A percentile compares a stretch with the other conserved stretches of the same genome.
Evolutionary conservation across 805 yeast genomes (phyloP).

Genomic region (Kuraishia piskuri): DNA sequence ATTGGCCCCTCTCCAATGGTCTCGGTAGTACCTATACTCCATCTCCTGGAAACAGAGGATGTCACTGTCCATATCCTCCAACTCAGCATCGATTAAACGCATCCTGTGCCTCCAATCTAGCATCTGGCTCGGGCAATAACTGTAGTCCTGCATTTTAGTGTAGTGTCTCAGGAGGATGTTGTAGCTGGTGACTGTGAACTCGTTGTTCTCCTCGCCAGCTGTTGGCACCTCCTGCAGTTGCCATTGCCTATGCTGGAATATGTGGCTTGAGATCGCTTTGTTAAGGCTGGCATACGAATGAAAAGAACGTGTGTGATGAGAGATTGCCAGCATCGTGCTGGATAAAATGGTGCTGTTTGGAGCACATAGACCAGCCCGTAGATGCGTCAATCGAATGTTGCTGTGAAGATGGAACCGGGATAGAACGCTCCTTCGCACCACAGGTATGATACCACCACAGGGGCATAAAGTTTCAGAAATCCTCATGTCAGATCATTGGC

Average conservation of each 20-base stretch:
- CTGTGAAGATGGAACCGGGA: background rate
- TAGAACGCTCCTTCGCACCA: background rate
- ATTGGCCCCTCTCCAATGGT: constrained; percentile 26
- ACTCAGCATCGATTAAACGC: constrained; percentile 28
- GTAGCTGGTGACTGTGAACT: constrained; percentile 23
- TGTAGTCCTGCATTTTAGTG: constrained; percentile 50
- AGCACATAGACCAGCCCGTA: no score
- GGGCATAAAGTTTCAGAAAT: background rate
- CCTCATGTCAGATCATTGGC: background rate
- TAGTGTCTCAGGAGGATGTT: constrained; percentile 34
- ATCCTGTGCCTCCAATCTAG: constrained; percentile 44
- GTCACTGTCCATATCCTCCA: constrained; percentile 32
- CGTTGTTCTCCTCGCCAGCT: background rate
- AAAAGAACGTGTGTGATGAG: background rate
- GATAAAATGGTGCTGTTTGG: no score
- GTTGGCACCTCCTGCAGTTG: background rate
- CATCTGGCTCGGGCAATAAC: constrained; percentile 36
- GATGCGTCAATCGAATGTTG: no score
- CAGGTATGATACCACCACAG: background rate
- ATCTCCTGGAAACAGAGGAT: constrained; percentile 55
- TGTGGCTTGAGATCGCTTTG: background rate
- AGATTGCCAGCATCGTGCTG: no score
- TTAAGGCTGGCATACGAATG: background rate
- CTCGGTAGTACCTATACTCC: constrained; percentile 31
- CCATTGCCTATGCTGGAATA: background rate